These are phyloP conservation scores for Juncus effusus DNA, from an alignment of 176 grass and related monocot genomes.

Conservation along the genomic window DNA sequence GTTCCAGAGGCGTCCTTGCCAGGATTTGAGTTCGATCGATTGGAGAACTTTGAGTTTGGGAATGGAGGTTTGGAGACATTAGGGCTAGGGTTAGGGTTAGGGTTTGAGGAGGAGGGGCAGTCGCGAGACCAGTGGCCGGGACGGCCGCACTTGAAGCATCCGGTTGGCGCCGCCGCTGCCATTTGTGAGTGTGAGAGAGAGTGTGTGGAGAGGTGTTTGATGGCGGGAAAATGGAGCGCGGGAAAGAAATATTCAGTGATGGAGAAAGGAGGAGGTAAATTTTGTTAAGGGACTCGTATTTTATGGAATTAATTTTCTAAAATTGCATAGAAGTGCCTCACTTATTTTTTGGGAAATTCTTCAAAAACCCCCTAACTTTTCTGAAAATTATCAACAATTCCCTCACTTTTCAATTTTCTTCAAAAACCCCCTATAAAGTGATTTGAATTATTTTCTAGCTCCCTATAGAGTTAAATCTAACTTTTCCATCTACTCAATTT, in stretches of 20 bases:
- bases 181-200: not conserved
- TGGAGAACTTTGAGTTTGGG: conserved; percentile 19
- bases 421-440: too few relatives aligned
- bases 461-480: too few relatives aligned
- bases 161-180: conserved; percentile 47
- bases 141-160: conserved; percentile 75
- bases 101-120: conserved; percentile 46
- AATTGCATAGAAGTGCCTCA: too few relatives aligned
- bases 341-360: too few relatives aligned
- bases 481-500: too few relatives aligned
- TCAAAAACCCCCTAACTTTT: too few relatives aligned
- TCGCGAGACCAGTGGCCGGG: conserved; percentile 87
- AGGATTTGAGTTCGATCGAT: conserved; percentile 19
- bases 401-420: too few relatives aligned
- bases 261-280: not conserved
- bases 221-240: conserved; percentile 21
- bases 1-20: not conserved
- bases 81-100: conserved; percentile 23
- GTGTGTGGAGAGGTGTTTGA: not conserved
- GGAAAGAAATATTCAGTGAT: conserved; percentile 3
- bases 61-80: conserved; percentile 21
- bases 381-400: too few relatives aligned
- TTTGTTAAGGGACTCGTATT: too few relatives aligned
- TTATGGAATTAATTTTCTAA: too few relatives aligned
- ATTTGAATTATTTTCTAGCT: too few relatives aligned